A percentile compares a stretch with the other conserved stretches of the same genome.
phyloP scores from a whole-genome alignment of 2,329 filamentous ascomycete genomes.

The Rhinocladiella mackenziei region DNA sequence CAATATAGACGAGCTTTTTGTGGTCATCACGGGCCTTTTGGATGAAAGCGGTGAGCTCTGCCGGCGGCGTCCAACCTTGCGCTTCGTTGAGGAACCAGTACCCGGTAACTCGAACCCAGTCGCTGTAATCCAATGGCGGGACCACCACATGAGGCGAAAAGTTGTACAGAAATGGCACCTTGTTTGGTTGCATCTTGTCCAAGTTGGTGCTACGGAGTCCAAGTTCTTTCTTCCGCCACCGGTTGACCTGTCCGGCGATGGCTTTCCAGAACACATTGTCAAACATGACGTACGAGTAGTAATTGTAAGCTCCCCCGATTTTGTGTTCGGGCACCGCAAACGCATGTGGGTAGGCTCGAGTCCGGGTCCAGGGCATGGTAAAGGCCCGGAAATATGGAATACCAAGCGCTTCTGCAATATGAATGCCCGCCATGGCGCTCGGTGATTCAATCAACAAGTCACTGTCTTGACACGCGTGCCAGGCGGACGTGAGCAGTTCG shows the following conservation, averaged over 20 bases:
- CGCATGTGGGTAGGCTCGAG: constrained; percentile 90
- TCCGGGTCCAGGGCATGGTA: constrained; percentile 98
- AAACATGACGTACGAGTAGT: constrained; percentile 92
- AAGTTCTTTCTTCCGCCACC: constrained; percentile 80
- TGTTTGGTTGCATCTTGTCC: constrained; percentile 91
- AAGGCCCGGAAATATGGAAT: constrained; percentile 98
- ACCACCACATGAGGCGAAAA: constrained; percentile 93
- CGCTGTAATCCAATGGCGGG: constrained; percentile 88
- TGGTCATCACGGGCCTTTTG: constrained; percentile 70
- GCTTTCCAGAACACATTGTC: constrained; percentile 96
- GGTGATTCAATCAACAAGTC: constrained; percentile 93
- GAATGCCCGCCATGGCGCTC: constrained; percentile 94
- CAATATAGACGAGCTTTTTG: constrained; percentile 94
- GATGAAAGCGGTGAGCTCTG: constrained; percentile 77
- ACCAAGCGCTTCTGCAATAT: constrained; percentile 86
- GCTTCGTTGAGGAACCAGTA: constrained; percentile 95
- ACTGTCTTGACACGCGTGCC: constrained; percentile 75
- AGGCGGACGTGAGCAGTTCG: constrained; percentile 75
- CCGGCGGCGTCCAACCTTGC: constrained; percentile 63
- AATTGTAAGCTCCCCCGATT: constrained; percentile 93
- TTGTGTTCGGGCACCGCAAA: constrained; percentile 91
- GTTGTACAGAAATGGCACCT: constrained; percentile 97
- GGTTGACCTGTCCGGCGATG: constrained; percentile 84
- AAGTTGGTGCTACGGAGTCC: constrained; percentile 74
- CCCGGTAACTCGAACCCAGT: constrained; percentile 95